Evolutionary conservation across 306 rosid species (phyloP).

Genomic region (Castanopsis chinensis): DNA sequence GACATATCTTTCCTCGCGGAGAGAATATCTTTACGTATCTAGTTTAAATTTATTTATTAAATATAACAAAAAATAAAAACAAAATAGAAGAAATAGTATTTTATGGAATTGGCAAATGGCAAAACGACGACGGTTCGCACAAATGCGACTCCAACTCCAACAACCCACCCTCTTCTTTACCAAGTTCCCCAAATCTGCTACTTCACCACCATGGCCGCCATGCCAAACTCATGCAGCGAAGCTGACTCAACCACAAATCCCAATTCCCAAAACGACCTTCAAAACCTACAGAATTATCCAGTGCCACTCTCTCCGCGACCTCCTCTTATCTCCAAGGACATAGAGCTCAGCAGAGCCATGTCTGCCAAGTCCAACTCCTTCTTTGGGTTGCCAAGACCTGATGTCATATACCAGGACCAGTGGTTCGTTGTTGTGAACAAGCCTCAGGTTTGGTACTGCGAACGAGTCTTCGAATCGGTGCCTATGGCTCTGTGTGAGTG

Average conservation of each 20-base stretch:
- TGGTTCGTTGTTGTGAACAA: conserved; percentile 76
- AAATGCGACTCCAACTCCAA: conserved; percentile 13
- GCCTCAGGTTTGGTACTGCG: conserved; percentile 81
- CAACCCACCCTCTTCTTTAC: not conserved
- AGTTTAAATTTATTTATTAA: no score
- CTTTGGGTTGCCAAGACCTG: conserved; percentile 39
- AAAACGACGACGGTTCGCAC: not conserved
- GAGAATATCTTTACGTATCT: no score
- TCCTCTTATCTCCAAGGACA: conserved; percentile 64
- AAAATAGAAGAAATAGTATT: no score
- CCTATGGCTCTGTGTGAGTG: conserved; percentile 34
- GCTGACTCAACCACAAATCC: conserved; percentile 11
- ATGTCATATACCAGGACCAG: conserved; percentile 62
- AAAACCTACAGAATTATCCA: conserved; percentile 39
- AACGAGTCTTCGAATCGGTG: conserved; percentile 54
- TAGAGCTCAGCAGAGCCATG: conserved; percentile 72
- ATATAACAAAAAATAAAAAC: no score
- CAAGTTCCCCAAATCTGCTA: conserved; percentile 22
- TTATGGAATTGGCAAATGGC: not conserved
- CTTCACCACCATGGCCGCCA: conserved; percentile 1
- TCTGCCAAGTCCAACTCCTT: conserved; percentile 66
- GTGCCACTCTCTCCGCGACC: conserved; percentile 72
- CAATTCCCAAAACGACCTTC: conserved; percentile 34
- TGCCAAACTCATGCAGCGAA: conserved; percentile 22
- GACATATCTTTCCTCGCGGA: no score